Percentiles rank a stretch among this genome's conserved stretches.
phyloP scores from a whole-genome alignment of 306 rosid species.

The Cucurbita pepo region DNA sequence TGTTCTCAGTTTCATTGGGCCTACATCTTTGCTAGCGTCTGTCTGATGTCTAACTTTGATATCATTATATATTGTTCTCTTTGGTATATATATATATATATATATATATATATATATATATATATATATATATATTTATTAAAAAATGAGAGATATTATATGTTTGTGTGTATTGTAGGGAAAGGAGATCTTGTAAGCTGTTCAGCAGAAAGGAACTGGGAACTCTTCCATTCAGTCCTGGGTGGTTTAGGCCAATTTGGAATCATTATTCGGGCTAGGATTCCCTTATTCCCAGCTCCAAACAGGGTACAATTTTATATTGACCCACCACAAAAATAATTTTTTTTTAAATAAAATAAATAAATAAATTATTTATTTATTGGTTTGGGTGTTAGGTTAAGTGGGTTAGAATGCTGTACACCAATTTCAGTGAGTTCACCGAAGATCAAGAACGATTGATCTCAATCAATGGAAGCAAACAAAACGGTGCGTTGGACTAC shows the following conservation, averaged over 20 bases:
- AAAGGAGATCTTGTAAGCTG: constrained; percentile 58
- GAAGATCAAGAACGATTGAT: constrained; percentile 60
- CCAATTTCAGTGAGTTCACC: constrained; percentile 29
- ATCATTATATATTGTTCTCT: no score
- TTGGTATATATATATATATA: no score
- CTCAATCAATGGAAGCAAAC: constrained; percentile 13
- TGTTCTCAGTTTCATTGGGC: no score
- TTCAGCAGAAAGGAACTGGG: constrained; percentile 23
- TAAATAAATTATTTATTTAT: no score
- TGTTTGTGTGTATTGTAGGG: constrained; percentile 16
- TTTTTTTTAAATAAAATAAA: no score
- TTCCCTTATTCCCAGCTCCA: constrained; percentile 55
- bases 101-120: no score
- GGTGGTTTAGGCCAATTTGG: constrained; percentile 98
- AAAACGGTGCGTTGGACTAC: constrained; percentile 44
- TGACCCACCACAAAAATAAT: background rate
- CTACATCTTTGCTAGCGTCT: no score
- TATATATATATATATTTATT: no score
- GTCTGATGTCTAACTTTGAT: no score
- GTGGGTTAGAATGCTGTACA: constrained; percentile 54
- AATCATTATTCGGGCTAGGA: constrained; percentile 71
- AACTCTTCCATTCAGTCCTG: constrained; percentile 54
- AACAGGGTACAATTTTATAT: constrained; percentile 24
- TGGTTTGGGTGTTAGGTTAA: constrained; percentile 24
- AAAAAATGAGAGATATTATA: no score